Conservation (phyloP, 768 basidiomycete genomes). For the Collybia nuda region DNA sequence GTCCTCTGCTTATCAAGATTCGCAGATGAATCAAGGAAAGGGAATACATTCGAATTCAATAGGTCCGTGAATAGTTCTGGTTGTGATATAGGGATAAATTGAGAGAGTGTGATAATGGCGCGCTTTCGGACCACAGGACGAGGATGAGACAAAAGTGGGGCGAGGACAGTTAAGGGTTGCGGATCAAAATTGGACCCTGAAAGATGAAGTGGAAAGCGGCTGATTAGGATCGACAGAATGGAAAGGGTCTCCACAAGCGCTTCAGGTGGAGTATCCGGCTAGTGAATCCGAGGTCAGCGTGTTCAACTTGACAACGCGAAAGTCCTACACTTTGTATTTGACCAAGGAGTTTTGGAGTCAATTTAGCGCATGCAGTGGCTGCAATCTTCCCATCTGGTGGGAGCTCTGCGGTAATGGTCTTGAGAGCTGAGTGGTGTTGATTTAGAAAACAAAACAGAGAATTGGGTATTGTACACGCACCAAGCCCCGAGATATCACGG, state of each 20-base stretch:
- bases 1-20: conserved; percentile 72
- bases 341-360: conserved; percentile 78
- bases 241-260: conserved; percentile 81
- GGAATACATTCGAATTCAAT: conserved; percentile 56
- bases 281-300: conserved; percentile 12
- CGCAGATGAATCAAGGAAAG: conserved; percentile 52
- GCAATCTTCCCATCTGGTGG: conserved; percentile 82
- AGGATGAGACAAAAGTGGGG: conserved; percentile 69
- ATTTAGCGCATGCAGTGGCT: conserved; percentile 74
- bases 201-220: conserved; percentile 75
- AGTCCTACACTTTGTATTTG: conserved; percentile 72
- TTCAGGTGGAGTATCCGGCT: conserved; percentile 75
- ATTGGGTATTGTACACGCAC: conserved; percentile 40
- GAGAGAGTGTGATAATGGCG: conserved; percentile 82
- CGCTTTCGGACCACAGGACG: conserved; percentile 92
- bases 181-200: conserved; percentile 50
- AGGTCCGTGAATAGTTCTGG: conserved; percentile 62
- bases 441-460: not conserved
- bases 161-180: conserved; percentile 65
- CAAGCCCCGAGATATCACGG: conserved; percentile 91
- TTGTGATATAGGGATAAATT: conserved; percentile 76
- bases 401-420: conserved; percentile 92
- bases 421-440: conserved; percentile 60
- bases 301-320: not conserved
- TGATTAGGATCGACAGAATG: conserved; percentile 86